Evolutionary conservation across 768 basidiomycete genomes (phyloP).

Genomic region (Russula compacta): DNA sequence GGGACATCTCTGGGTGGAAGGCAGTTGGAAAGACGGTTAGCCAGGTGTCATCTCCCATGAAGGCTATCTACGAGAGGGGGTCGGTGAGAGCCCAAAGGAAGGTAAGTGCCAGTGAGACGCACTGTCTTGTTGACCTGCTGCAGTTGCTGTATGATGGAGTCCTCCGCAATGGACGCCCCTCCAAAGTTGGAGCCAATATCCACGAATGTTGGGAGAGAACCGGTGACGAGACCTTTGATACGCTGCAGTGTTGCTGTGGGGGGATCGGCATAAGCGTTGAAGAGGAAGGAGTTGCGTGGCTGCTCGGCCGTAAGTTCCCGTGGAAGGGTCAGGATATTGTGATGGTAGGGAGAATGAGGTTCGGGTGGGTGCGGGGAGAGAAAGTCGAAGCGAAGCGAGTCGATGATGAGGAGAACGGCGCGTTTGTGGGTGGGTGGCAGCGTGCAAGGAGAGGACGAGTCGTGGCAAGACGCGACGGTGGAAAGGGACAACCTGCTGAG

Average conservation of each 20-base stretch:
- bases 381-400: constrained; percentile 92
- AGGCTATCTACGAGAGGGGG: constrained; percentile 46
- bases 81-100: background rate
- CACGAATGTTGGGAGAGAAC: constrained; percentile 90
- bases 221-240: constrained; percentile 91
- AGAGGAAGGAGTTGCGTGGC: constrained; percentile 74
- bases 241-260: constrained; percentile 93
- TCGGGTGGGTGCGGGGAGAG: constrained; percentile 59
- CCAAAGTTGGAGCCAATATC: constrained; percentile 93
- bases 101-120: constrained; percentile 11
- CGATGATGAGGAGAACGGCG: constrained; percentile 81
- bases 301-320: constrained; percentile 50
- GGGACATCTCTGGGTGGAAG: constrained; percentile 64
- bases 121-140: constrained; percentile 51
- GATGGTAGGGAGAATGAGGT: constrained; percentile 61
- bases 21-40: constrained; percentile 73
- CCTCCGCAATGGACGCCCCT: constrained; percentile 76
- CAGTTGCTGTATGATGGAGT: constrained; percentile 77
- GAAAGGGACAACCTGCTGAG: constrained; percentile 67
- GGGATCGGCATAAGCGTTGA: constrained; percentile 87
- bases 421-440: constrained; percentile 62
- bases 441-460: constrained; percentile 31
- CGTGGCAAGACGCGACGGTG: constrained; percentile 38
- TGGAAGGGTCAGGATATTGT: constrained; percentile 76
- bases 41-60: constrained; percentile 99